Percentiles rank a stretch among this genome's conserved stretches.
These are phyloP conservation scores for Ophiostoma pallidulum DNA, from an alignment of 2,329 filamentous ascomycete genomes.

Conservation along the genomic window DNA sequence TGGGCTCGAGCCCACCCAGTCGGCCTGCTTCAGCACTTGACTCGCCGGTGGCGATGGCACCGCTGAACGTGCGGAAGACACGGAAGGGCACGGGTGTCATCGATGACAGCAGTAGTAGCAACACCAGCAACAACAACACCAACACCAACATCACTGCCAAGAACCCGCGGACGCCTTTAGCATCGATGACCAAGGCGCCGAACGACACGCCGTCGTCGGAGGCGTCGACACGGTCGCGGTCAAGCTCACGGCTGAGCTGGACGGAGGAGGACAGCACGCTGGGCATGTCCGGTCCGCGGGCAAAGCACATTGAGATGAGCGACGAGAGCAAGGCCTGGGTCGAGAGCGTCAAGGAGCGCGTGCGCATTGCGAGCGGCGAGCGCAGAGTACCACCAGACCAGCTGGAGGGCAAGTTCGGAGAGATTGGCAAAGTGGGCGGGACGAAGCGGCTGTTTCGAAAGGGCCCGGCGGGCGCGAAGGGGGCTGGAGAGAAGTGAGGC, in stretches of 20 bases:
- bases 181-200: slow-evolving; percentile 23
- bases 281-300: slow-evolving; percentile 61
- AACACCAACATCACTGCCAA: background rate
- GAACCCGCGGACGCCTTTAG: slow-evolving; percentile 34
- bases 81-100: slow-evolving; percentile 25
- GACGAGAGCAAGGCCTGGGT: slow-evolving; percentile 72
- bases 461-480: background rate
- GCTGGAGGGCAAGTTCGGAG: slow-evolving; percentile 46
- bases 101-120: background rate
- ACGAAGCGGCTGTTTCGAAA: slow-evolving; percentile 61
- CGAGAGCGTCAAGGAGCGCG: slow-evolving; percentile 72
- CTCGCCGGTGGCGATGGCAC: slow-evolving; percentile 32
- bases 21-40: slow-evolving; percentile 29
- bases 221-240: slow-evolving; percentile 37
- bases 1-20: slow-evolving; percentile 26
- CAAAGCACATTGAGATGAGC: slow-evolving; percentile 56
- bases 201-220: slow-evolving; percentile 37
- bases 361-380: slow-evolving; percentile 59
- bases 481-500: background rate
- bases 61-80: slow-evolving; percentile 46
- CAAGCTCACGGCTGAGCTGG: slow-evolving; percentile 47
- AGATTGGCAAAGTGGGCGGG: slow-evolving; percentile 61
- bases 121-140: background rate
- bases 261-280: slow-evolving; percentile 47
- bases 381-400: slow-evolving; percentile 27